phyloP scores from a whole-genome alignment of 495 filamentous ascomycete species.

The Cladorrhinum samala region DNA sequence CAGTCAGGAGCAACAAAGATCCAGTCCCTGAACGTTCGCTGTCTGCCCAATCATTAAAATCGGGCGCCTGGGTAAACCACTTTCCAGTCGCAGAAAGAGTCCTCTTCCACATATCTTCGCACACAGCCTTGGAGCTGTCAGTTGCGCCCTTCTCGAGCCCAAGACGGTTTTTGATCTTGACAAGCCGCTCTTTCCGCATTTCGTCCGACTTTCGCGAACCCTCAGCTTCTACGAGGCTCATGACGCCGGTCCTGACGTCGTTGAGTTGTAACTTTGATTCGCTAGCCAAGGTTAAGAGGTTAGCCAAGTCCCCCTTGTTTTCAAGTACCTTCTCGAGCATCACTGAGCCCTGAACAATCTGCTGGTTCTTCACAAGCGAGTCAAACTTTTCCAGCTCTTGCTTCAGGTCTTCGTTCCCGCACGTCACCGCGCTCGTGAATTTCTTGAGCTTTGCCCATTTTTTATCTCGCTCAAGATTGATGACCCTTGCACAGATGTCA shows the following conservation, averaged over 20 bases:
- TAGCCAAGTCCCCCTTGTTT: background rate
- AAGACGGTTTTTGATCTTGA: background rate
- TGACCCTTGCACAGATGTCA: background rate
- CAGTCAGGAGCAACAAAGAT: background rate
- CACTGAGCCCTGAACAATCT: background rate
- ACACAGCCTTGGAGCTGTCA: background rate
- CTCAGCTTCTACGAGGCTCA: background rate
- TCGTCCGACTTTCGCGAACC: background rate
- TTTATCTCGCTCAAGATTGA: background rate
- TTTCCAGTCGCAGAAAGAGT: background rate
- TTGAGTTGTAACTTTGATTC: background rate
- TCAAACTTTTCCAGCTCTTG: slow-evolving; percentile 1
- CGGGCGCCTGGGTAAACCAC: background rate
- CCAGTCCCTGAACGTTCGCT: background rate
- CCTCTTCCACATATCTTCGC: background rate
- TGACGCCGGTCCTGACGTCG: background rate
- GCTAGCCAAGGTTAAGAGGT: background rate
- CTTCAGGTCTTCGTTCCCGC: background rate
- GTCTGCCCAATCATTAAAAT: background rate
- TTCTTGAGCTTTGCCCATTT: slow-evolving; percentile 1
- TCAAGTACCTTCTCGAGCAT: background rate
- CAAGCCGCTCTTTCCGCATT: background rate
- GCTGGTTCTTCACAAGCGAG: background rate
- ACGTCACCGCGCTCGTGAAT: background rate
- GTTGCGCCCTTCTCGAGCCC: background rate